Evolutionary conservation across 169 alveolate species (phyloP).

Genomic region (Cryptosporidium canis): DNA sequence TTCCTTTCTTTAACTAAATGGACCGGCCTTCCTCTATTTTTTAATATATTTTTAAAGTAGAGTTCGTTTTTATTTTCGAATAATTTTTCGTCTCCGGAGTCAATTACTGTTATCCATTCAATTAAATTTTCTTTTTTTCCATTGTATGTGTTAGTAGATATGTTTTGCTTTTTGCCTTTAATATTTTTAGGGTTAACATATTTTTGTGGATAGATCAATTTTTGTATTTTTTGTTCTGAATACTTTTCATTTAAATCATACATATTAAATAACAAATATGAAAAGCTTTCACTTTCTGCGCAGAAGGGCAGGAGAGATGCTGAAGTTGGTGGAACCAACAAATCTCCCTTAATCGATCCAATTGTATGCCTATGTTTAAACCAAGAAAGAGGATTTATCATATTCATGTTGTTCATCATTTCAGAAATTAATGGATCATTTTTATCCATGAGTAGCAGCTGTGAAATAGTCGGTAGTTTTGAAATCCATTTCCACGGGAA

Average conservation of each 20-base stretch:
- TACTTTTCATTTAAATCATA: background rate
- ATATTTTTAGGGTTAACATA: background rate
- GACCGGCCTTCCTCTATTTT: background rate
- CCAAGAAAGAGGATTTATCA: slow-evolving; percentile 70
- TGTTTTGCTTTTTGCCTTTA: background rate
- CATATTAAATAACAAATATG: background rate
- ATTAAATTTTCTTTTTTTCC: background rate
- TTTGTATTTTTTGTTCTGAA: background rate
- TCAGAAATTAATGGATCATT: slow-evolving; percentile 16
- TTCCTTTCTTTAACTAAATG: background rate
- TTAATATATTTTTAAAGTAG: background rate
- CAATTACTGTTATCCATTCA: slow-evolving; percentile 63
- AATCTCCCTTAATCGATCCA: slow-evolving; percentile 70
- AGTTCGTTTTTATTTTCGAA: background rate
- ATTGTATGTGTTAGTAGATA: background rate
- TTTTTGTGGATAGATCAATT: background rate
- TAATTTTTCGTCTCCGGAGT: background rate
- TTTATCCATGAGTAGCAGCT: slow-evolving; percentile 35
- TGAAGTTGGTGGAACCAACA: slow-evolving; percentile 70
- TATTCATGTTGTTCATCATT: slow-evolving; percentile 55
- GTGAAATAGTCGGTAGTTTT: slow-evolving; percentile 57
- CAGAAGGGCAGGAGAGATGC: slow-evolving; percentile 60
- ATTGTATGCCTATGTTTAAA: slow-evolving; percentile 65
- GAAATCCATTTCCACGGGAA: slow-evolving; percentile 56
- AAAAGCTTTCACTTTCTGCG: background rate